These are phyloP conservation scores for Sugiyamaella grinbergsii DNA, from an alignment of 1,139 yeast species.

Conservation along the genomic window DNA sequence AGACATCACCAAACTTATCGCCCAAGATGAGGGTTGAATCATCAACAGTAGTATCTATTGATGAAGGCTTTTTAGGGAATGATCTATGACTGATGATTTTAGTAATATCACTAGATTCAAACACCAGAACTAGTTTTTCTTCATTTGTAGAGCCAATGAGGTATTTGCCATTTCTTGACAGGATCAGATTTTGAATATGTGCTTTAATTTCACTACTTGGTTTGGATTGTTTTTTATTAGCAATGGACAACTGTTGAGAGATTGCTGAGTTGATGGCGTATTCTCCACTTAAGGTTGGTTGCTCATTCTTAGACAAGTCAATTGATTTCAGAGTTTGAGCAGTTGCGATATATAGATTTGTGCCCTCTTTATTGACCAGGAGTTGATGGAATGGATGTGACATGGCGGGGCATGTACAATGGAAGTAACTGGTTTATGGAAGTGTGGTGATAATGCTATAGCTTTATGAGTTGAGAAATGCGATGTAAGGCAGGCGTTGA, in stretches of 20 bases:
- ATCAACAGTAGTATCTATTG: constrained; percentile 59
- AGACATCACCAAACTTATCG: constrained; percentile 98
- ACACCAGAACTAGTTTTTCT: constrained; percentile 73
- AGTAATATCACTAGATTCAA: constrained; percentile 45
- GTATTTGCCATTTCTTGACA: constrained; percentile 56
- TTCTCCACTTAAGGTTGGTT: constrained; percentile 12
- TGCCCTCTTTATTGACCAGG: constrained; percentile 25
- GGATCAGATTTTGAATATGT: constrained; percentile 57
- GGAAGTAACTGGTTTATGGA: too few species aligned
- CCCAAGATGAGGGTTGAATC: constrained; percentile 64
- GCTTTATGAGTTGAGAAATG: too few species aligned
- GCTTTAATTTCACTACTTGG: constrained; percentile 25
- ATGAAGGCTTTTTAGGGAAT: constrained; percentile 88
- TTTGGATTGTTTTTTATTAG: constrained; percentile 20
- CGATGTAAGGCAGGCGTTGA: too few species aligned
- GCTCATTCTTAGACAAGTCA: constrained; percentile 14
- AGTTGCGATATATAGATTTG: constrained; percentile 27
- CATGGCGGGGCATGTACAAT: constrained; percentile 18
- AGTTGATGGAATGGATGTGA: constrained; percentile 32
- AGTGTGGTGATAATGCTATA: neutral
- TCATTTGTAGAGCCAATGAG: constrained; percentile 76
- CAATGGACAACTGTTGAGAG: constrained; percentile 9
- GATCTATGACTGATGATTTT: constrained; percentile 66
- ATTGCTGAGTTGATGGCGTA: constrained; percentile 20
- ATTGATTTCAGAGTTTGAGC: constrained; percentile 24